Evolutionary conservation across 768 basidiomycete genomes (phyloP).

Genomic region (Calocera cornea): DNA sequence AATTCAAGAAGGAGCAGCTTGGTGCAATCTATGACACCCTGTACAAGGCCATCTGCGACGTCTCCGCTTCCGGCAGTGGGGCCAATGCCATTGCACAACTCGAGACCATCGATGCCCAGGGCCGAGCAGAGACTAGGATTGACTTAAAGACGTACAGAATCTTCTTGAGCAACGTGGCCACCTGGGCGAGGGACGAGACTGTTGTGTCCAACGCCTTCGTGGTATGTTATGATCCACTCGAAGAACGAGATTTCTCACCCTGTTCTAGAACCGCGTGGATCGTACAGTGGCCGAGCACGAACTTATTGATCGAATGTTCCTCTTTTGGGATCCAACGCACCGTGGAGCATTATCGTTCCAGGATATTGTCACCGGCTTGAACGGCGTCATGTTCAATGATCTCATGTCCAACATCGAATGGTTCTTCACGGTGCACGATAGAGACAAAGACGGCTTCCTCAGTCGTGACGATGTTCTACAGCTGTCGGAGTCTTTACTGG

Average conservation of each 20-base stretch:
- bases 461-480: constrained; percentile 96
- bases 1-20: constrained; percentile 76
- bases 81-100: neutral
- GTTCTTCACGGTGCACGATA: constrained; percentile 94
- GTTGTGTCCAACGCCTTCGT: constrained; percentile 87
- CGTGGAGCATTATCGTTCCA: constrained; percentile 82
- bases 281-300: constrained; percentile 90
- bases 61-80: constrained; percentile 32
- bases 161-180: constrained; percentile 83
- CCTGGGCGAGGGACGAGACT: constrained; percentile 91
- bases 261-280: constrained; percentile 63
- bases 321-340: constrained; percentile 78
- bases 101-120: constrained; percentile 32
- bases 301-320: constrained; percentile 85
- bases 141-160: constrained; percentile 71
- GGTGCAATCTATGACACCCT: constrained; percentile 81
- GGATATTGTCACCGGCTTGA: constrained; percentile 80
- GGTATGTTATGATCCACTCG: constrained; percentile 27
- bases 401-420: constrained; percentile 98
- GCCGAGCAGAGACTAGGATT: constrained; percentile 81
- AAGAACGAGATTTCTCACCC: neutral
- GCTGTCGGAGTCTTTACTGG: constrained; percentile 84
- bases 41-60: constrained; percentile 68
- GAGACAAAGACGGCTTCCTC: constrained; percentile 87
- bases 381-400: constrained; percentile 89